Percentiles rank a stretch among this genome's conserved stretches.
Conservation (phyloP, 495 filamentous ascomycete genomes). For the Penicillium macrosclerotiorum region DNA sequence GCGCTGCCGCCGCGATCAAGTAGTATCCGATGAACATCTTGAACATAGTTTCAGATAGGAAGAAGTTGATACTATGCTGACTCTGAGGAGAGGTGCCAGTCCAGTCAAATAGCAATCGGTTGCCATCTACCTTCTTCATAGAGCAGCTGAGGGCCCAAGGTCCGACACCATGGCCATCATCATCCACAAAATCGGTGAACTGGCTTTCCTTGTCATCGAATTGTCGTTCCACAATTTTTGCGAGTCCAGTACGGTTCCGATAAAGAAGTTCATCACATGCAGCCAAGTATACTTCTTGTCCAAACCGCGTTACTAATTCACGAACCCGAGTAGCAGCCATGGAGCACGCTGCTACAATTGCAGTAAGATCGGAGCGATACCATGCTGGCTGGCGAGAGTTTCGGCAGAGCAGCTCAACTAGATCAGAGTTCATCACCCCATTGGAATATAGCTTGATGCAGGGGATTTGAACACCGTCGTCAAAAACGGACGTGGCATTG, state of each 20-base stretch:
- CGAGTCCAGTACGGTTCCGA: slow-evolving; percentile 43
- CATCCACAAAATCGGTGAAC: slow-evolving; percentile 53
- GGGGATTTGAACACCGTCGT: slow-evolving; percentile 53
- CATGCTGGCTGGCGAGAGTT: slow-evolving; percentile 51
- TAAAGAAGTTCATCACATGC: slow-evolving; percentile 42
- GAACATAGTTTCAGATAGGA: slow-evolving; percentile 51
- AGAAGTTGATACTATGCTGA: slow-evolving; percentile 49
- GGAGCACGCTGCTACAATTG: slow-evolving; percentile 46
- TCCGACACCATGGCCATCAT: slow-evolving; percentile 49
- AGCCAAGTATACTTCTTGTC: slow-evolving; percentile 40
- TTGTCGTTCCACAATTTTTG: slow-evolving; percentile 43
- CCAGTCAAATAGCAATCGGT: slow-evolving; percentile 46
- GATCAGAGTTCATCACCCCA: slow-evolving; percentile 41
- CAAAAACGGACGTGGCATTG: slow-evolving; percentile 49
- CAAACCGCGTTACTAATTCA: slow-evolving; percentile 46
- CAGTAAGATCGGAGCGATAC: slow-evolving; percentile 48
- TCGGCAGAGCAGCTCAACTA: slow-evolving; percentile 45
- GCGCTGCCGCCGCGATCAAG: slow-evolving; percentile 45
- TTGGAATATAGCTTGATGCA: slow-evolving; percentile 45
- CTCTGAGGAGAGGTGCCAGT: slow-evolving; percentile 47
- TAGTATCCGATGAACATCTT: slow-evolving; percentile 53
- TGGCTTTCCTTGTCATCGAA: slow-evolving; percentile 40
- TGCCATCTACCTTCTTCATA: slow-evolving; percentile 36
- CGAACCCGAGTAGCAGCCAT: slow-evolving; percentile 42
- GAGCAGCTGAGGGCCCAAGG: slow-evolving; percentile 50